Evolutionary conservation across 1,284 basidiomycete species (phyloP), one percentile per base, ranked within the genome.

Genomic region (Ustilago cynodontis): DNA sequence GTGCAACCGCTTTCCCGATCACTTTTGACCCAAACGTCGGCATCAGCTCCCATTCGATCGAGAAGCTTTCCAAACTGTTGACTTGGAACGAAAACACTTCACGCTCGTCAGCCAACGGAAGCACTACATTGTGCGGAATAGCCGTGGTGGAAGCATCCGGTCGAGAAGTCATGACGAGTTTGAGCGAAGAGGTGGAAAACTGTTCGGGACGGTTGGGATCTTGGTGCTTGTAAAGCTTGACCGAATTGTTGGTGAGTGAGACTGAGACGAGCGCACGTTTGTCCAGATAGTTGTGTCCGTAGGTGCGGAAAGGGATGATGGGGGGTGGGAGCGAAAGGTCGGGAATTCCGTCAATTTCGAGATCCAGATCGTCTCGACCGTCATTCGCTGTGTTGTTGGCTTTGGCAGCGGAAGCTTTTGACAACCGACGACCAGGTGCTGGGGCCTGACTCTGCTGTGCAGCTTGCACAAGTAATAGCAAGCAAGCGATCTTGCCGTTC

Each of bases 21-120:
- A 95, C 94, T 87, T 95, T 96, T 33, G 94, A 95, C n/a, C 97
- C 97, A 86, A 99, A 99, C 71, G 94, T 98, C 9, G 97, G 97
- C 88, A 96, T 98, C 28, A 99, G 88, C 43, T 96, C 98, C 85
- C 98, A 94, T 86, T 98, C 94, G 78, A 99, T 88, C 1, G 91
- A 91, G 68, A 98, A 90, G 39, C 90, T 89, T 58, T 92, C 90
- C 22, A 96, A 87, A 74, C 84, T 90, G 88, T 86, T 91, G 84
- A 94, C 91, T 86, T 98, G 96, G 89, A 99, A 98, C 8, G 92
- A 89, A 82, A 98, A 95, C 5, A 92, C 90, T 81, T 94, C 93
- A 69, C 91, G 89, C 71, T 93, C 91, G 77, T 93, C 91, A 26
- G 90, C 90, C 49, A 94, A 90, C 1, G 96, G 94, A 20, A 86